Percentiles rank a stretch among this genome's conserved stretches.
Evolutionary conservation across 257 asterid species (phyloP).

Genomic region (Solanum neorickii): DNA sequence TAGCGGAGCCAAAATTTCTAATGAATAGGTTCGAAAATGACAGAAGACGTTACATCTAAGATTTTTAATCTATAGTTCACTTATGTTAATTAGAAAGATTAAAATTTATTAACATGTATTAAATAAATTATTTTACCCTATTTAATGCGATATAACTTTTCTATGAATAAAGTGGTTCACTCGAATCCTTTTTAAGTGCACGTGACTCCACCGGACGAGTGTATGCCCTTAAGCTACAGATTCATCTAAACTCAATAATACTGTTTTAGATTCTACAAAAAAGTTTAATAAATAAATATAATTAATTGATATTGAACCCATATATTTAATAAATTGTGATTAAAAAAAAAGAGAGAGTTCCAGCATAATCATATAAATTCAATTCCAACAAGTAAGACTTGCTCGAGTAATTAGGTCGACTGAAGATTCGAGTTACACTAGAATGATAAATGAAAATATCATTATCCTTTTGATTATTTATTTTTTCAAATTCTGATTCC

Average conservation of each 20-base stretch:
- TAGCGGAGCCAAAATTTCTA: not conserved
- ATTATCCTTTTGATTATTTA: not conserved
- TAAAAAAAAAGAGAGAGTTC: not conserved
- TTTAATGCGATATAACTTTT: not conserved
- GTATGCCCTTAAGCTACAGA: not conserved
- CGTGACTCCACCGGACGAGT: not conserved
- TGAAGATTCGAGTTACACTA: not conserved
- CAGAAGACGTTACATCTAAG: not conserved
- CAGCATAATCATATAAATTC: not conserved
- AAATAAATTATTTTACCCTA: not conserved
- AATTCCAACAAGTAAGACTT: no score
- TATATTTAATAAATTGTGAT: not conserved
- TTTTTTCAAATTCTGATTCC: no score
- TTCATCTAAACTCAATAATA: not conserved
- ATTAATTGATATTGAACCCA: not conserved
- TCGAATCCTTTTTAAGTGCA: not conserved
- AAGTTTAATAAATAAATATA: not conserved
- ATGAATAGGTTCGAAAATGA: not conserved
- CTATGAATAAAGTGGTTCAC: not conserved
- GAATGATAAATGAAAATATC: no score
- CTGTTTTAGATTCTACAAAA: fast-evolving
- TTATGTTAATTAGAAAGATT: not conserved
- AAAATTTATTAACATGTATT: no score
- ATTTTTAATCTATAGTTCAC: not conserved
- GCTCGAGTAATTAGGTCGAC: fast-evolving